phyloP scores from a whole-genome alignment of 495 filamentous ascomycete species.

The Symbiotaphrina buchneri region DNA sequence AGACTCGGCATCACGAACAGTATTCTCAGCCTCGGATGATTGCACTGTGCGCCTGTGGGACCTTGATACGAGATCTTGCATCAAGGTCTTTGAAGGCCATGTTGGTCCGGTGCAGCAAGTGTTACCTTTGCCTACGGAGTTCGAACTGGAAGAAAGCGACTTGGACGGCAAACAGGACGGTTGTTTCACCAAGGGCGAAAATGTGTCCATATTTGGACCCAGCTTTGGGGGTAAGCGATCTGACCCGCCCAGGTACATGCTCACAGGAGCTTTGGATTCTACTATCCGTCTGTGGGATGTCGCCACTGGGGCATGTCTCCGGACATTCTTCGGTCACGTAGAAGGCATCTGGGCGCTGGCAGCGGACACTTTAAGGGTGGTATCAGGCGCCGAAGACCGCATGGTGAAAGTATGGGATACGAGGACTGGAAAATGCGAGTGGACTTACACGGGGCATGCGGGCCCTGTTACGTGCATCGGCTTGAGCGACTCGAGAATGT shows the following conservation, averaged over 20 bases:
- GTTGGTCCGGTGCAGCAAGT: slow-evolving; percentile 91
- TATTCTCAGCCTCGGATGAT: slow-evolving; percentile 88
- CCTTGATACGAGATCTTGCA: slow-evolving; percentile 54
- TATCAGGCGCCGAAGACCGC: slow-evolving; percentile 74
- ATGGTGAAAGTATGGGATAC: slow-evolving; percentile 98
- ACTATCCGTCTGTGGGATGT: slow-evolving; percentile 92
- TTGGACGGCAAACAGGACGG: slow-evolving; percentile 34
- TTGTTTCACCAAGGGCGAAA: slow-evolving; percentile 12
- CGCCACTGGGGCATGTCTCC: slow-evolving; percentile 53
- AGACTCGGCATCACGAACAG: slow-evolving; percentile 55
- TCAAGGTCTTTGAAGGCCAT: slow-evolving; percentile 74
- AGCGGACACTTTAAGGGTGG: slow-evolving; percentile 72
- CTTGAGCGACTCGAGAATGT: slow-evolving; percentile 67
- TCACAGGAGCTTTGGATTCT: slow-evolving; percentile 73
- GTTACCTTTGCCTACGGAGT: slow-evolving; percentile 56
- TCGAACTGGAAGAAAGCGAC: slow-evolving; percentile 52
- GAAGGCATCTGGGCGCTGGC: slow-evolving; percentile 92
- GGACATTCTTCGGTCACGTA: slow-evolving; percentile 88
- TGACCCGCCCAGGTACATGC: slow-evolving; percentile 65
- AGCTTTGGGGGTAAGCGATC: slow-evolving; percentile 27
- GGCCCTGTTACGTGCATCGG: slow-evolving; percentile 86
- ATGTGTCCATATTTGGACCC: background rate
- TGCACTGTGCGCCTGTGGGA: slow-evolving; percentile 86
- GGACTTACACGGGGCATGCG: slow-evolving; percentile 73
- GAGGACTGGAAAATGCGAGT: slow-evolving; percentile 68